Percentiles rank a stretch among this genome's conserved stretches.
Conservation (phyloP, 139 green algal species). For the Chlorella sp. region DNA sequence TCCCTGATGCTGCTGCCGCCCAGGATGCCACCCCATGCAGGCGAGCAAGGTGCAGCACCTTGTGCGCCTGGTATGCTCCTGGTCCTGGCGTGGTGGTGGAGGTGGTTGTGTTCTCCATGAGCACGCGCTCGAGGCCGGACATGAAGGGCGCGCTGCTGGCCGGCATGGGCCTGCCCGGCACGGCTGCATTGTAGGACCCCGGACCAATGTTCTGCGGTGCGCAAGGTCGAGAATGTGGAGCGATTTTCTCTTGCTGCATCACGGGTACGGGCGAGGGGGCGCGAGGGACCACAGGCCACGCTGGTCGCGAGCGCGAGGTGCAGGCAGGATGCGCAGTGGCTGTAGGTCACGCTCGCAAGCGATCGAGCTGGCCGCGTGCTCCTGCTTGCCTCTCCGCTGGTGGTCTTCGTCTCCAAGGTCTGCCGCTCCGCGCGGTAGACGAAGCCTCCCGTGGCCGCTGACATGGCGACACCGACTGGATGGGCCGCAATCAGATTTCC, state of each 20-base stretch:
- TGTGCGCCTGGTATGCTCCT: slow-evolving; percentile 1
- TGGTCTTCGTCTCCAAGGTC: not conserved
- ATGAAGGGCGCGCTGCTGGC: not conserved
- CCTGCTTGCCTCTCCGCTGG: not conserved
- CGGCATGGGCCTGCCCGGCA: not conserved
- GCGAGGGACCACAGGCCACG: too few species aligned
- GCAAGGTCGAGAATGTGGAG: not conserved
- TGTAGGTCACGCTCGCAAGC: too few species aligned
- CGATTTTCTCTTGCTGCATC: too few species aligned
- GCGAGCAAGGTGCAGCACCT: not conserved
- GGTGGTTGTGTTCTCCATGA: not conserved
- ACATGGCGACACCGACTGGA: too few species aligned
- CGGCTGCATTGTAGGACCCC: not conserved
- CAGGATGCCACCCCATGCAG: not conserved
- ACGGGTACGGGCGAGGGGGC: too few species aligned
- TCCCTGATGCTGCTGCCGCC: not conserved
- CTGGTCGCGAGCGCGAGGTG: too few species aligned
- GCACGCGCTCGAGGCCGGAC: not conserved
- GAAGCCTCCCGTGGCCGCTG: not conserved
- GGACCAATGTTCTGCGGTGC: not conserved
- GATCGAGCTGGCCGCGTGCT: too few species aligned
- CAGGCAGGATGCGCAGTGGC: too few species aligned
- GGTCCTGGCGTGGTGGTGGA: not conserved
- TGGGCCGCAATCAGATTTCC: too few species aligned
- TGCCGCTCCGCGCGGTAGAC: not conserved